These are phyloP conservation scores for Euclidium syriacum DNA, from an alignment of 345 rosid species.

Conservation along the genomic window DNA sequence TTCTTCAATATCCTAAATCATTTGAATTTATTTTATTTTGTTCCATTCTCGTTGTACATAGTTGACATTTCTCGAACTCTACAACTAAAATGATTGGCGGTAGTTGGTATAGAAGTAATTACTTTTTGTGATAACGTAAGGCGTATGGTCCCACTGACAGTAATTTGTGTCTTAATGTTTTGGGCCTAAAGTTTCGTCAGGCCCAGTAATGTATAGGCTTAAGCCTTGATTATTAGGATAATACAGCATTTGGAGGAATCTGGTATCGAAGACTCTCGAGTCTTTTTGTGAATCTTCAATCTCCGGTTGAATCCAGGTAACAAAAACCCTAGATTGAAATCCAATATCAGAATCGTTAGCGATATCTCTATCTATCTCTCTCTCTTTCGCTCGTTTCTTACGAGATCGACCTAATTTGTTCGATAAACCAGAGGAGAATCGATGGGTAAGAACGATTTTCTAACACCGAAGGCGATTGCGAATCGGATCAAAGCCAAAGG, in stretches of 20 bases:
- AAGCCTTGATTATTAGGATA: background rate
- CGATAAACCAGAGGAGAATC: background rate
- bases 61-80: conserved; percentile 8
- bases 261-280: background rate
- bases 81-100: background rate
- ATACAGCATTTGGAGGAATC: too few relatives aligned
- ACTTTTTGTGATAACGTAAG: background rate
- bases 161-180: background rate
- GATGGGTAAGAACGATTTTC: conserved; percentile 93
- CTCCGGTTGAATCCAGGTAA: background rate
- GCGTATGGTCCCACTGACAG: background rate
- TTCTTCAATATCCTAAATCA: background rate
- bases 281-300: background rate
- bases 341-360: too few relatives aligned
- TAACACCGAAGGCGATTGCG: conserved; percentile 88
- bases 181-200: background rate
- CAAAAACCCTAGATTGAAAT: too few relatives aligned
- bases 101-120: background rate
- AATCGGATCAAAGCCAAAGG: conserved; percentile 93
- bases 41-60: background rate
- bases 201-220: background rate
- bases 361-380: too few relatives aligned
- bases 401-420: background rate
- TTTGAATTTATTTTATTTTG: background rate
- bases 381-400: too few relatives aligned